phyloP scores from a whole-genome alignment of 768 basidiomycete species.

The Lepiota subincarnata region DNA sequence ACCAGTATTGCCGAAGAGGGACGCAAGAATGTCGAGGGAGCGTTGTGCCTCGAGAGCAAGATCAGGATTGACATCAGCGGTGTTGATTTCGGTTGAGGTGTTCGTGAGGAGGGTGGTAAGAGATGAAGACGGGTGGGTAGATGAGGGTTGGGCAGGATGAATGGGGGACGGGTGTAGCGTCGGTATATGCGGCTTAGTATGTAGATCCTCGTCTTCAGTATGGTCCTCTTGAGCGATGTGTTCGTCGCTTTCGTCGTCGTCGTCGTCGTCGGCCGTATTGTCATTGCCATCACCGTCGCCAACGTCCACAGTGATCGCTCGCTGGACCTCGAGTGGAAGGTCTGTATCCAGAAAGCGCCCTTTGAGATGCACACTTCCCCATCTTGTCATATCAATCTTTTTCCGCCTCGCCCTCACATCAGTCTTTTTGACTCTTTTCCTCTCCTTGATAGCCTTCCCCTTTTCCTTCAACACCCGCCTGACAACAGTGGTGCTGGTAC shows the following conservation, averaged over 20 bases:
- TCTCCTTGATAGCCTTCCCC: slow-evolving; percentile 33
- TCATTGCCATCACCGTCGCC: slow-evolving; percentile 4
- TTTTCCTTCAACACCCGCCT: slow-evolving; percentile 14
- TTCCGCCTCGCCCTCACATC: slow-evolving; percentile 54
- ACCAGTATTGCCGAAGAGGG: slow-evolving; percentile 45
- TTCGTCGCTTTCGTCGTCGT: slow-evolving; percentile 14
- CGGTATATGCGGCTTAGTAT: background rate
- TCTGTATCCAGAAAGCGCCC: slow-evolving; percentile 60
- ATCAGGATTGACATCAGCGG: slow-evolving; percentile 20
- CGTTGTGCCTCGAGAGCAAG: slow-evolving; percentile 41
- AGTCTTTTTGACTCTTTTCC: slow-evolving; percentile 44
- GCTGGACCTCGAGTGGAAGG: slow-evolving; percentile 19
- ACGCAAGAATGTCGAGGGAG: slow-evolving; percentile 44
- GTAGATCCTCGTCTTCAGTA: background rate
- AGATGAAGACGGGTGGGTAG: background rate
- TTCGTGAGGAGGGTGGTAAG: slow-evolving; percentile 2
- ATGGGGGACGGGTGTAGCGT: background rate
- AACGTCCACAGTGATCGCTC: slow-evolving; percentile 9
- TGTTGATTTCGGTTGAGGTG: slow-evolving; percentile 7
- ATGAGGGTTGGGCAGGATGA: slow-evolving; percentile 11
- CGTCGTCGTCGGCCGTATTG: slow-evolving; percentile 13
- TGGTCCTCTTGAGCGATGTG: background rate
- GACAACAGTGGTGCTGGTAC: slow-evolving; percentile 7
- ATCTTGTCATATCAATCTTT: slow-evolving; percentile 71
- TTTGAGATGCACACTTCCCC: slow-evolving; percentile 66